Base-by-base conservation (phyloP, 495 filamentous ascomycete species). In the Geoglossum glabrum region DNA sequence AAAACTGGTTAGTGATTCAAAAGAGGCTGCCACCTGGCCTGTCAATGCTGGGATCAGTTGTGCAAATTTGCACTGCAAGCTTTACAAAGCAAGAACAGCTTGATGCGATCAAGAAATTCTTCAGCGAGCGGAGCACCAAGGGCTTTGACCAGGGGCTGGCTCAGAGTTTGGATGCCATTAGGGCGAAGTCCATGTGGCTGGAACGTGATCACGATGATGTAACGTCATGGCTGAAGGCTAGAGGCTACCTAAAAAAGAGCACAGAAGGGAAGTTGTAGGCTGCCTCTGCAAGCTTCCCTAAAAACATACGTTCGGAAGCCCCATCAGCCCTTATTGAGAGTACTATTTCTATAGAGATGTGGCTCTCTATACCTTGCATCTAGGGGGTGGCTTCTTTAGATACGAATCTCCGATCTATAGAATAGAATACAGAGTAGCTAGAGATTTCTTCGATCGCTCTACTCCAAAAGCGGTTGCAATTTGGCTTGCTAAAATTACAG, bases 41-140 rank as follows among this genome's bases (percentile, higher is more conserved):
- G 28, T 79, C 80, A 49, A 93, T 97, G 83, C 76, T 97, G 59
- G 85, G 90, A 31, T 79, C 78, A 10, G 78, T 97, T 61, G 86
- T 98, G 5, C 79, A 80, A 58, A 84, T 95, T 59, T 86, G 80
- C 65, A 92, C 87, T 25, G 80, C 82, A 3, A 80, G 83, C 64
- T 95, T 96, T 73, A 84, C 83, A 57, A 80, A 76, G 47, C 72
- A 79, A 63, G 81, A 83, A 63, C 86, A 93, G 70, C 69, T 86
- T 58, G 76, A 79, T 63, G 77, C 80, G 57, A 82, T 96, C 31
- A 72, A 87, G 69, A 73, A 70, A 26, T 98, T 96, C 78, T 98
- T 96, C 64, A 72, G 72, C 45, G 70, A 77, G 50, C 86, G 81
- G 71, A 87, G 81, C 64, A 92, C 85, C 36, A 95, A 86, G 73